Evolutionary conservation across 768 basidiomycete species (phyloP).

Genomic region (Pleurotus ostreatus): DNA sequence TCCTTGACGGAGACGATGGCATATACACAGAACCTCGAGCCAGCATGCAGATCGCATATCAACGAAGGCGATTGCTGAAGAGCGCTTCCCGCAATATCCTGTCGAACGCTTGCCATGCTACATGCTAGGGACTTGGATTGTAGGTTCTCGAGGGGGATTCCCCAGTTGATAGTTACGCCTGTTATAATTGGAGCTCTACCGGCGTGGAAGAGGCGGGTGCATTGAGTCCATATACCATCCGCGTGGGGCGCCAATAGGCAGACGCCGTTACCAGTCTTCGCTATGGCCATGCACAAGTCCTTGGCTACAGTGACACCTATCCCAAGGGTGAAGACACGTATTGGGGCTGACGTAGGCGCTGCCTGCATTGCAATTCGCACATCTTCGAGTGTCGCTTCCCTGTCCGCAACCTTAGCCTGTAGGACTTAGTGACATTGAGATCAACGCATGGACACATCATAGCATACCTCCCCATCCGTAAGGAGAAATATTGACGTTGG

Average conservation of each 20-base stretch:
- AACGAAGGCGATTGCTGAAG: constrained; percentile 32
- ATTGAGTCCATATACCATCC: constrained; percentile 46
- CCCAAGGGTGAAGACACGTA: constrained; percentile 56
- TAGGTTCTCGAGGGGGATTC: constrained; percentile 22
- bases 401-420: constrained; percentile 17
- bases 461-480: constrained; percentile 50
- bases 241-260: constrained; percentile 40
- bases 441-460: no score
- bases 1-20: constrained; percentile 27
- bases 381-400: constrained; percentile 16
- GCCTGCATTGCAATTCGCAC: constrained; percentile 27
- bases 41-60: constrained; percentile 30
- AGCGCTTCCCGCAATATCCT: constrained; percentile 18
- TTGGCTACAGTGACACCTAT: constrained; percentile 49
- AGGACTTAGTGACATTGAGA: neutral
- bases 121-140: constrained; percentile 12
- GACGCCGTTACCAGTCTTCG: constrained; percentile 47
- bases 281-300: constrained; percentile 50
- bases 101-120: constrained; percentile 14
- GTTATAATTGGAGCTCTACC: constrained; percentile 44
- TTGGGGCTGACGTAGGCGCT: constrained; percentile 23
- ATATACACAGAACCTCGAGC: constrained; percentile 29
- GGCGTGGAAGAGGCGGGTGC: constrained; percentile 45
- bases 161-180: constrained; percentile 49
- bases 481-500: constrained; percentile 52